phyloP scores from a whole-genome alignment of 257 asterid genomes.

The Scutellaria barbata region DNA sequence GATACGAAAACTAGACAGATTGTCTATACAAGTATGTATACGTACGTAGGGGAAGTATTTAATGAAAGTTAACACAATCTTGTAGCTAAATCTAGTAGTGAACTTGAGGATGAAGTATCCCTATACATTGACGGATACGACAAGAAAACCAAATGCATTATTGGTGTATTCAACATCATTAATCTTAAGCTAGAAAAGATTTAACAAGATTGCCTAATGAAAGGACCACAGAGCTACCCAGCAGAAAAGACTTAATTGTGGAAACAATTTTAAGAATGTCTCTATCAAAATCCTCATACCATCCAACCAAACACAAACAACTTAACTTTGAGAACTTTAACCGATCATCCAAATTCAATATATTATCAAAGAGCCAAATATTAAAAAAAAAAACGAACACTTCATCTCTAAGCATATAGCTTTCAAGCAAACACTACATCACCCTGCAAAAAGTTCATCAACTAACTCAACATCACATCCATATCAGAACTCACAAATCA shows the following conservation, averaged over 20 bases:
- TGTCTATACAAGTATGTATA: not conserved
- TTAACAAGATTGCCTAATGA: constrained; percentile 26
- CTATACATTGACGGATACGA: constrained; percentile 25
- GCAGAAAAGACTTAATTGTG: constrained; percentile 18
- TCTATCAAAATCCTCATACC: constrained; percentile 11
- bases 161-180: constrained; percentile 26
- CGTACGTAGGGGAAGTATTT: constrained; percentile 32
- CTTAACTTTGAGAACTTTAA: not conserved
- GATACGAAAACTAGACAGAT: not conserved
- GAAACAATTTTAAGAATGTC: constrained; percentile 11
- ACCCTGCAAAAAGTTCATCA: constrained; percentile 23
- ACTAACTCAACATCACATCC: constrained; percentile 1
- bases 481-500: not conserved
- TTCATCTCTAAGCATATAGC: constrained; percentile 6
- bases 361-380: not conserved
- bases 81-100: constrained; percentile 5
- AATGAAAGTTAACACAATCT: constrained; percentile 20
- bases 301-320: constrained; percentile 26
- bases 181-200: constrained; percentile 20
- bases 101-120: constrained; percentile 30
- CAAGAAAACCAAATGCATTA: constrained; percentile 20
- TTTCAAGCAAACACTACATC: constrained; percentile 12
- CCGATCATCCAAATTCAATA: not conserved
- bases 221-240: constrained; percentile 32
- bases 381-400: not conserved